Percentiles rank a stretch among this genome's conserved stretches.
These are phyloP conservation scores for Colletotrichum tamarilloi DNA, from an alignment of 2,329 filamentous ascomycete species.

Conservation along the genomic window DNA sequence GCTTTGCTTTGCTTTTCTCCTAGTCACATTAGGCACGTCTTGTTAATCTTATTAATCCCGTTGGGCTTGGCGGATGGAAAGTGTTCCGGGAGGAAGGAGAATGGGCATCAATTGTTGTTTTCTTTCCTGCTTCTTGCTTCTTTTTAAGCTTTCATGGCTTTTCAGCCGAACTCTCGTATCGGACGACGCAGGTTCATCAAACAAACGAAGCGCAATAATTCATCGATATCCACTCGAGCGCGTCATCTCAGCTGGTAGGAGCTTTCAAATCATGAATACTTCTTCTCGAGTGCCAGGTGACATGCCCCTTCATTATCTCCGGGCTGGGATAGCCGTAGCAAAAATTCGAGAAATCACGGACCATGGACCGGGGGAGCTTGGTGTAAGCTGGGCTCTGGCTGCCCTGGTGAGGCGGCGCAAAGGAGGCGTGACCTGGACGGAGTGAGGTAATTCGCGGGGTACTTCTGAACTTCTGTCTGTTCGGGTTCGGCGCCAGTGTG, in stretches of 20 bases:
- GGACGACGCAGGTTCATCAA: neutral
- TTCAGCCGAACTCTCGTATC: constrained; percentile 4
- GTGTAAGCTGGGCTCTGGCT: neutral
- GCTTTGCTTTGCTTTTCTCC: neutral
- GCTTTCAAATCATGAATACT: neutral
- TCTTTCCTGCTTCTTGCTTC: neutral
- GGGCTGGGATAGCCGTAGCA: constrained; percentile 9
- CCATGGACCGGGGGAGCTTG: neutral
- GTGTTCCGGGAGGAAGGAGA: neutral
- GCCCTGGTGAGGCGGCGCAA: neutral
- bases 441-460: constrained; percentile 26
- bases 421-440: constrained; percentile 7
- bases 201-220: neutral
- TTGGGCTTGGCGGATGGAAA: neutral
- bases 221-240: neutral
- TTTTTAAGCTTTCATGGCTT: neutral
- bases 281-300: neutral
- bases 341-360: neutral
- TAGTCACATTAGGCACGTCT: neutral
- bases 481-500: constrained; percentile 22
- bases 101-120: neutral
- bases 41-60: neutral
- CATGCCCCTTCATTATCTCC: neutral
- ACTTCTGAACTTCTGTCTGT: neutral
- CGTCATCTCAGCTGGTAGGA: neutral